phyloP scores from a whole-genome alignment of 257 asterid genomes.

The Fraxinus excelsior region DNA sequence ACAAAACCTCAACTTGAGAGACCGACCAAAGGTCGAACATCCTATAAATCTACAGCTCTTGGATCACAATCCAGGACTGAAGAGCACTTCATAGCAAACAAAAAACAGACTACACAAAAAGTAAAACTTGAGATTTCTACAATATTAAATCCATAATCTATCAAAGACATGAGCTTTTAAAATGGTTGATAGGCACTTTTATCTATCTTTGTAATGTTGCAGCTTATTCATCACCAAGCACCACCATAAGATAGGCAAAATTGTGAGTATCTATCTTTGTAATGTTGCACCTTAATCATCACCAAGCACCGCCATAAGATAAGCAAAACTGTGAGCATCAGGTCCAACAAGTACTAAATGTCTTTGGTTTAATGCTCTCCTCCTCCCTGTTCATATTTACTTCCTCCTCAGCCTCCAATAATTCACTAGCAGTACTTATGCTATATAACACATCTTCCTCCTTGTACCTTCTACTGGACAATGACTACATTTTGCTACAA shows the following conservation, averaged over 20 bases:
- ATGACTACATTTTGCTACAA: conserved; percentile 22
- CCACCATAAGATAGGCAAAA: conserved; percentile 51
- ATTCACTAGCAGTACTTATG: background rate
- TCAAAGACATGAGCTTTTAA: background rate
- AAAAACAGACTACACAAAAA: conserved; percentile 13
- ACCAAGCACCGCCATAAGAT: conserved; percentile 53
- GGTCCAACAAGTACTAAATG: conserved; percentile 43
- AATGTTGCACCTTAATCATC: conserved; percentile 41
- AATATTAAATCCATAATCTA: background rate
- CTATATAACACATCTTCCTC: conserved; percentile 13
- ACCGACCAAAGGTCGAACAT: conserved; percentile 30
- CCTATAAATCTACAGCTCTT: conserved; percentile 16
- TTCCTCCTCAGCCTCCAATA: conserved; percentile 26
- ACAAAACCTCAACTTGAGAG: conserved; percentile 29
- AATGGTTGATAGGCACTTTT: too few relatives aligned
- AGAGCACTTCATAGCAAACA: conserved; percentile 32
- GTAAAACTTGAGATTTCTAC: background rate
- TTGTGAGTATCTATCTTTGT: conserved; percentile 36
- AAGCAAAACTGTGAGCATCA: conserved; percentile 46
- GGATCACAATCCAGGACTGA: conserved; percentile 9
- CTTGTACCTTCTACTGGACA: conserved; percentile 18
- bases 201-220: conserved; percentile 23
- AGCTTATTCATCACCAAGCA: conserved; percentile 47
- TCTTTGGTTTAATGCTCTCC: conserved; percentile 26
- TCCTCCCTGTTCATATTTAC: conserved; percentile 7